These are phyloP conservation scores for Skeletonema marinoi DNA, from an alignment of 108 stramenopile genomes.

Conservation along the genomic window DNA sequence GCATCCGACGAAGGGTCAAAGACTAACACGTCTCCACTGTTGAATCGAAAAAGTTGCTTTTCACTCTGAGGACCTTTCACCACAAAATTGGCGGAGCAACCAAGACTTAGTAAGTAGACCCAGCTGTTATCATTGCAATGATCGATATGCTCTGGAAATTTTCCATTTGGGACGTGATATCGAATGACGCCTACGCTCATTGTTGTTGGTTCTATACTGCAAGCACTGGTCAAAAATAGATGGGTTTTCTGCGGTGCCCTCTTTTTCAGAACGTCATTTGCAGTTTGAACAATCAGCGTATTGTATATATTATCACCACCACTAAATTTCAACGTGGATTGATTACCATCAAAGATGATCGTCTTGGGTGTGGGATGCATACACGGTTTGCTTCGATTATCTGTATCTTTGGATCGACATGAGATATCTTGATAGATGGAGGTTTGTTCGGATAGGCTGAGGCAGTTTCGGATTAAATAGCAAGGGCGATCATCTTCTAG, in stretches of 20 bases:
- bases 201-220: background rate
- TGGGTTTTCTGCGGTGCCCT: background rate
- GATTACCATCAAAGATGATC: background rate
- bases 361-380: background rate
- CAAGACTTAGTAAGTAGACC: constrained; percentile 17
- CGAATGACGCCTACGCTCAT: constrained; percentile 11
- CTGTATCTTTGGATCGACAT: background rate
- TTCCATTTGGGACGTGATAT: constrained; percentile 1
- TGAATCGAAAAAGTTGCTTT: constrained; percentile 1
- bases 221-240: background rate
- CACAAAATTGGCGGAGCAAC: constrained; percentile 9
- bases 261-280: background rate
- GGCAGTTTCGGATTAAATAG: background rate
- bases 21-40: constrained; percentile 12
- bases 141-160: constrained; percentile 12
- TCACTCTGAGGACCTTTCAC: background rate
- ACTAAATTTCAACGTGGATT: background rate
- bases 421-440: background rate
- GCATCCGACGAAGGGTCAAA: constrained; percentile 22
- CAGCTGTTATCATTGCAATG: constrained; percentile 20
- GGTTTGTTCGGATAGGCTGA: background rate
- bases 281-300: background rate
- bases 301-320: background rate
- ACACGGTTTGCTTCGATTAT: background rate
- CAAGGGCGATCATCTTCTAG: background rate